phyloP scores from a whole-genome alignment of 495 filamentous ascomycete genomes.

The Talaromyces nanjingensis region DNA sequence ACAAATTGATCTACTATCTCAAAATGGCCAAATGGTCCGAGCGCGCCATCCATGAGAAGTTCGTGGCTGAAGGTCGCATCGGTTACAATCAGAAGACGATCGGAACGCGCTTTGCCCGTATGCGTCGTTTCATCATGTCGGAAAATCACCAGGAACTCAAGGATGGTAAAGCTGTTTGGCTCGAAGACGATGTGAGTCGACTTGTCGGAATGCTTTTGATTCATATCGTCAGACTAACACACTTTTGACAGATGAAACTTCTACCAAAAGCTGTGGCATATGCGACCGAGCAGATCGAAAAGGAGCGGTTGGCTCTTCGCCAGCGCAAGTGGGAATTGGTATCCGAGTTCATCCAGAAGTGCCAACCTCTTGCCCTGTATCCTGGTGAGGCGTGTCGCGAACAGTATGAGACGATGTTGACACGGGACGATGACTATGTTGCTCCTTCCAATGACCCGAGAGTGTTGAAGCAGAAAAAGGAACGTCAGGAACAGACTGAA shows the following conservation, averaged over 20 bases:
- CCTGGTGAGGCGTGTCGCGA: slow-evolving; percentile 13
- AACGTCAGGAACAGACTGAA: background rate
- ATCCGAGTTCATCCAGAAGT: slow-evolving; percentile 9
- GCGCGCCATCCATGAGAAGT: slow-evolving; percentile 4
- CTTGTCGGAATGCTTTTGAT: background rate
- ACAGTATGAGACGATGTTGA: slow-evolving; percentile 4
- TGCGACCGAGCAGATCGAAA: slow-evolving; percentile 9
- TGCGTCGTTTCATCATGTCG: slow-evolving; percentile 21
- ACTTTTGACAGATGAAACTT: slow-evolving; percentile 6
- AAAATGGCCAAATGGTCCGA: slow-evolving; percentile 8
- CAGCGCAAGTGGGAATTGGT: slow-evolving; percentile 10
- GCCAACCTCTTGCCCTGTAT: slow-evolving; percentile 10
- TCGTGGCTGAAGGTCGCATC: slow-evolving; percentile 5
- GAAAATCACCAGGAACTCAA: slow-evolving; percentile 23
- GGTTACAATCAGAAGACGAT: slow-evolving; percentile 23
- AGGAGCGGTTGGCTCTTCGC: slow-evolving; percentile 4
- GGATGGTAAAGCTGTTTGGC: slow-evolving; percentile 30
- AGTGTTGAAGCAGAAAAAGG: background rate
- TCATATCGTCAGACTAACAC: background rate
- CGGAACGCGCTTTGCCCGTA: slow-evolving; percentile 25
- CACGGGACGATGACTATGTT: background rate
- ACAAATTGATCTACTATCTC: slow-evolving; percentile 7
- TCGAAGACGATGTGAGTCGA: slow-evolving; percentile 25
- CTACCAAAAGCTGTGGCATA: slow-evolving; percentile 10
- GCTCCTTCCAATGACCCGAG: background rate